Evolutionary conservation across 495 filamentous ascomycete genomes (phyloP), one percentile per base, ranked within the genome.

Genomic region (Neohortaea acidophila): DNA sequence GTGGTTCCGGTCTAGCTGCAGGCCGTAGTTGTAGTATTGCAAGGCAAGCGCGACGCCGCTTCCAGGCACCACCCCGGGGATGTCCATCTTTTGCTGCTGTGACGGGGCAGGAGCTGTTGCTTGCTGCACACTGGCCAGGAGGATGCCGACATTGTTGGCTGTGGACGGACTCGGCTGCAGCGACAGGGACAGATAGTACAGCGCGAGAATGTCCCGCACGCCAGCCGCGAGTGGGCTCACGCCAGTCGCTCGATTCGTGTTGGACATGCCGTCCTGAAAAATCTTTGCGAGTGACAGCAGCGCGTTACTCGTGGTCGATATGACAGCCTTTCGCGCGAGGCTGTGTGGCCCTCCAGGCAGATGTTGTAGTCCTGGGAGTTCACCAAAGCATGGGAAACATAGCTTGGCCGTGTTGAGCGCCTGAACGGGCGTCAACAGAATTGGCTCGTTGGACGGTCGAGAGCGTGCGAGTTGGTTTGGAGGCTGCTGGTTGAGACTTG

Each of bases 71-170:
- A 93, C 76, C 2, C 89, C 89, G 11, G 84, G 79, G 33, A 89
- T 78, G 14, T 54, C 41, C 23, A 21, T 67, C 61, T 21, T 68
- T 64, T 31, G 64, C 47, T 14, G 65, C 37, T 51, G 24, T n/a
- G n/a, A n/a, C 2, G 21, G 33, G 6, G 19, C 13, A n/a, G 38
- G 44, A 7, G 39, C 12, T 21, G 70, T 61, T 23, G 75, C 69
- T 48, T 92, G 84, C 45, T 94, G 89, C 13, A 99, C 81, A 33
- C 89, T 83, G 2, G 89, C 91, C 21, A 99, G 71, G 21, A 99
- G 64, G 38, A 99, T 99, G 3, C 89, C 89, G 28, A 99, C 91
- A 56, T 99, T 99, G 51, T 99, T 99, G 10, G 89, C 89, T 0
- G 89, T 99, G 4, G 91, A 96, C 15, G 89, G 89, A 51, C 89